Evolutionary conservation across 148 eudicot genomes (phyloP), one percentile per base, ranked within the genome.

Genomic region (Selenicereus undatus): DNA sequence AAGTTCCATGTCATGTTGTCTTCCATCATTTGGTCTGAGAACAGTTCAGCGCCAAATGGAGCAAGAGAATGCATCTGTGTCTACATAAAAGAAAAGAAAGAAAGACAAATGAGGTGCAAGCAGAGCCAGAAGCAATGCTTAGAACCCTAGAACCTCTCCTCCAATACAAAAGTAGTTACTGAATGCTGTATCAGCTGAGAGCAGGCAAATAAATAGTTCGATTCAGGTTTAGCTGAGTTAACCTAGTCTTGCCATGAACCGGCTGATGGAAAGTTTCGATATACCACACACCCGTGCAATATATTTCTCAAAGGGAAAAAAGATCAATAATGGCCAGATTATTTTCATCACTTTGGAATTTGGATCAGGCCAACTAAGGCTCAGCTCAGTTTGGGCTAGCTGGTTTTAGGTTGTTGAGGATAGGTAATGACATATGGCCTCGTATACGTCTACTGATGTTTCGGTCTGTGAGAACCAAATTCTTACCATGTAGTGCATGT

Each of bases 1-100:
- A 96, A 96, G 85, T 96, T 96, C 99, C 99, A 96, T 12, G 99
- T 90, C 97, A 92, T 94, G 86, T 96, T 96, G 89, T 96, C 98
- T 81, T 92, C 95, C 26, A 91, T 78, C 90, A 82, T 90, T 26
- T 88, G 90, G 50, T 91, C 88, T 0, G 92, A 90, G 74, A 84
- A 84, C 13, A 94, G 93, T 72, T 90, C 97, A 0, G 82, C 84
- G 73, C 98, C 99, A 73, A 92, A 96, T 71, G 99, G 99, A 32
- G 92, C 81, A 21, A 96, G 91, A 13, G 99, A 92, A 84, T 92
- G 98, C 98, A 93, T 90, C 83, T 96, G 98, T 22, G 98, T 96
- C 99, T 96, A 91, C 82, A 78, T 74, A 58, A 52, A 76, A 69
- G 68, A 65, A 8, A 39, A 7, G 43, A 21, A 20, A 73, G 45